Evolutionary conservation across 129 eudicot species (phyloP).

Genomic region (Ambrosia trifida): DNA sequence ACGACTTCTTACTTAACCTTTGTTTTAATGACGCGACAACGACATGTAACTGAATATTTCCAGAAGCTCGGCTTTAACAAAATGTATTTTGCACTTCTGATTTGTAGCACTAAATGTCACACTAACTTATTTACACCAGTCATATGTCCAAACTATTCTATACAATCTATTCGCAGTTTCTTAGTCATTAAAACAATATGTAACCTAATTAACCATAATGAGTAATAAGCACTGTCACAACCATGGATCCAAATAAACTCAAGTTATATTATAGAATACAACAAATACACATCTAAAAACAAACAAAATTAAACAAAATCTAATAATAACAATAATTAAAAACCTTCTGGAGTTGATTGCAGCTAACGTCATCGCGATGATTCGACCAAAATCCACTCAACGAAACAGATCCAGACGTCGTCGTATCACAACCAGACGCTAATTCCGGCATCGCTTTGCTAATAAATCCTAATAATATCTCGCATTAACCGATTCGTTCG

Average conservation of each 20-base stretch:
- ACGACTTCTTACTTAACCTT: background rate
- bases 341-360: conserved; percentile 94
- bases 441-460: conserved; percentile 71
- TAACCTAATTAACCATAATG: background rate
- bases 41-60: background rate
- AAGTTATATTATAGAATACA: conserved; percentile 10
- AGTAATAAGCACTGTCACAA: background rate
- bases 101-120: conserved; percentile 7
- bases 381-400: conserved; percentile 83
- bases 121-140: conserved; percentile 16
- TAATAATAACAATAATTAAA: background rate
- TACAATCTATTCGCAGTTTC: conserved; percentile 1
- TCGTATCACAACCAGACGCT: conserved; percentile 41
- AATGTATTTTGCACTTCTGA: conserved; percentile 13
- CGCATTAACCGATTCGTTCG: conserved; percentile 17
- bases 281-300: background rate
- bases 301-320: background rate
- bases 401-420: conserved; percentile 54
- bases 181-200: conserved; percentile 9
- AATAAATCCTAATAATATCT: conserved; percentile 11
- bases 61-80: background rate
- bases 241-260: conserved; percentile 9
- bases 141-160: conserved; percentile 18
- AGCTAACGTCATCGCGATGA: conserved; percentile 66
- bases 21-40: background rate